These are phyloP conservation scores for Starmera quercuum DNA, from an alignment of 805 yeast genomes.

Conservation along the genomic window DNA sequence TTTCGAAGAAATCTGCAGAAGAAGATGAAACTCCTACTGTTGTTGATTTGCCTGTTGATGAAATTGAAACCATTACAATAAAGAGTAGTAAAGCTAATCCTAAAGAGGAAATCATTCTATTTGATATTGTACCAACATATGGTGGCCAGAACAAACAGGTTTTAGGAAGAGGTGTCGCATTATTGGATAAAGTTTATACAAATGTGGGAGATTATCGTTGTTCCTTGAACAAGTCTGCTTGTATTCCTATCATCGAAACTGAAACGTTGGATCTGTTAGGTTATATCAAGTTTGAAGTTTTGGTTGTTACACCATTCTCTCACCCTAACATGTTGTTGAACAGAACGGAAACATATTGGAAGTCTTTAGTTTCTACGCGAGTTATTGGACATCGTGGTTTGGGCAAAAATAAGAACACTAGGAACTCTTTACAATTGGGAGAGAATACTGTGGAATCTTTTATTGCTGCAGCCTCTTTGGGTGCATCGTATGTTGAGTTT, in stretches of 20 bases:
- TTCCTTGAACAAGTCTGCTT: conserved; percentile 56
- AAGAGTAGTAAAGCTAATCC: conserved; percentile 43
- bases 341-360: conserved; percentile 82
- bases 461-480: conserved; percentile 91
- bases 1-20: conserved; percentile 26
- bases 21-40: conserved; percentile 53
- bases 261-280: conserved; percentile 73
- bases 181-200: conserved; percentile 53
- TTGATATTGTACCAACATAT: conserved; percentile 89
- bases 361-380: conserved; percentile 76
- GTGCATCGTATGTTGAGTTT: conserved; percentile 94
- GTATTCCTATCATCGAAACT: conserved; percentile 71
- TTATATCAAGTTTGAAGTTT: conserved; percentile 63
- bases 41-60: conserved; percentile 78
- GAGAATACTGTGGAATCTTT: conserved; percentile 94
- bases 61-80: conserved; percentile 67
- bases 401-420: conserved; percentile 73
- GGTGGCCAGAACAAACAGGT: conserved; percentile 40
- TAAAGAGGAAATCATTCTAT: conserved; percentile 51
- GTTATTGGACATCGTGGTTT: conserved; percentile 95
- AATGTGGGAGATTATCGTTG: conserved; percentile 61
- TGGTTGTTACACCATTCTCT: conserved; percentile 62
- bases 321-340: conserved; percentile 62
- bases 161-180: conserved; percentile 80
- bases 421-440: conserved; percentile 81